Evolutionary conservation across 805 yeast genomes (phyloP), one percentile per base, ranked within the genome.

Genomic region (Yarrowia sp.): DNA sequence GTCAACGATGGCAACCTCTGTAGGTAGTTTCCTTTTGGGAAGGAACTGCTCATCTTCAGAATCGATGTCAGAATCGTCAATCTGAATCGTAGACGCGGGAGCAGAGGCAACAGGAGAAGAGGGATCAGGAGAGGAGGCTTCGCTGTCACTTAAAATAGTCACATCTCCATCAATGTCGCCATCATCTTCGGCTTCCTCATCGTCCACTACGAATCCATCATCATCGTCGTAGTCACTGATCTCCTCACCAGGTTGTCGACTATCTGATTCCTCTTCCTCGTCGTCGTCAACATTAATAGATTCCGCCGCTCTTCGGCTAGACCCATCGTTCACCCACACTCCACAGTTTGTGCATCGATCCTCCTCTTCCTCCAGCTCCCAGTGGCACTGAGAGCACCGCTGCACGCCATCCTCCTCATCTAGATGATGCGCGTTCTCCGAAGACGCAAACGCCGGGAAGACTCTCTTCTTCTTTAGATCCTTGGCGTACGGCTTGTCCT

Each of bases 331-430:
- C 34, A 53, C 60, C 66, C 66, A 60, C 43, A 60, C 53, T 8
- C 66, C 66, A 13, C 66, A 60, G 43, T 60, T 33, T 13, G 42
- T 36, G 43, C 66, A 60, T 15, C 19, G 40, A 14, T 34, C 42
- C 36, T 60, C 66, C n/a, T 24, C 66, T 8, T 60, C 66, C 42
- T 60, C 66, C 7, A 60, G 34, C 36, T 60, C 66, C 66, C 66
- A 60, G n/a, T 60, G 66, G 47, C 66, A 60, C 33, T 10, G 52
- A 10, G 53, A 19, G 34, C 66, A 60, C n/a, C 66, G 36, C 6
- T 19, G 42, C 44, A 60, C 66, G 7, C 66, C 66, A n/a, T 60
- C 66, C 17, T 60, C 66, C 43, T 46, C 43, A 24, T 60, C 66
- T 20, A 60, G 15, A 20, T 15, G 33, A 24, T 30, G 49, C 24